Evolutionary conservation across 78 protist species (phyloP).

Genomic region (Dictyostelium citrinum): DNA sequence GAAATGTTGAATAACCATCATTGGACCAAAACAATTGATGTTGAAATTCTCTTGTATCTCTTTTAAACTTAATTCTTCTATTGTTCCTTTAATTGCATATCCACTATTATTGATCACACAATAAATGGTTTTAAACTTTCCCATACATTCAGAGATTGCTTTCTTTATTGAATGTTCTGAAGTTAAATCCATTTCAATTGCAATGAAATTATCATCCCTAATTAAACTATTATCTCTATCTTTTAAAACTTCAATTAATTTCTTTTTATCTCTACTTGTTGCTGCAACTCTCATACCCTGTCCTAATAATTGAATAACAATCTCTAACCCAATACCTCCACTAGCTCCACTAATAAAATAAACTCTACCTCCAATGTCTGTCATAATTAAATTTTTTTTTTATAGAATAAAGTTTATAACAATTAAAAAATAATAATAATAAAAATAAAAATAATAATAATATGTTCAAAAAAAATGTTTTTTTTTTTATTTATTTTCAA

Average conservation of each 20-base stretch:
- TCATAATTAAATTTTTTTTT: background rate
- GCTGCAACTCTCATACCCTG: constrained; percentile 32
- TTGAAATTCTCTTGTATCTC: background rate
- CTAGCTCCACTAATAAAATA: constrained; percentile 29
- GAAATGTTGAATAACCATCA: background rate
- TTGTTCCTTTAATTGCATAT: background rate
- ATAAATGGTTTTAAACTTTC: background rate
- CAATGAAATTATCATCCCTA: background rate
- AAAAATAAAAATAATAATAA: too few species aligned
- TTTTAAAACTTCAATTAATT: background rate
- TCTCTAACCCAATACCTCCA: constrained; percentile 13
- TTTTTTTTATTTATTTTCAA: too few species aligned
- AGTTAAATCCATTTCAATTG: background rate
- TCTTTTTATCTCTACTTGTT: constrained; percentile 8
- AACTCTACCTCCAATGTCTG: background rate
- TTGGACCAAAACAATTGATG: background rate
- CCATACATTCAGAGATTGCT: background rate
- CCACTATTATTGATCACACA: constrained; percentile 27
- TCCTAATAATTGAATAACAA: background rate
- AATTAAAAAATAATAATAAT: too few species aligned
- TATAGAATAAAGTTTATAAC: too few species aligned
- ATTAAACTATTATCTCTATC: background rate
- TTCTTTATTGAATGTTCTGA: background rate
- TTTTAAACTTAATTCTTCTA: background rate
- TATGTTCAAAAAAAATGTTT: too few species aligned